A percentile compares a stretch with the other conserved stretches of the same genome.
phyloP scores from a whole-genome alignment of 2,329 filamentous ascomycete species.

The Dactylonectria macrodidyma region DNA sequence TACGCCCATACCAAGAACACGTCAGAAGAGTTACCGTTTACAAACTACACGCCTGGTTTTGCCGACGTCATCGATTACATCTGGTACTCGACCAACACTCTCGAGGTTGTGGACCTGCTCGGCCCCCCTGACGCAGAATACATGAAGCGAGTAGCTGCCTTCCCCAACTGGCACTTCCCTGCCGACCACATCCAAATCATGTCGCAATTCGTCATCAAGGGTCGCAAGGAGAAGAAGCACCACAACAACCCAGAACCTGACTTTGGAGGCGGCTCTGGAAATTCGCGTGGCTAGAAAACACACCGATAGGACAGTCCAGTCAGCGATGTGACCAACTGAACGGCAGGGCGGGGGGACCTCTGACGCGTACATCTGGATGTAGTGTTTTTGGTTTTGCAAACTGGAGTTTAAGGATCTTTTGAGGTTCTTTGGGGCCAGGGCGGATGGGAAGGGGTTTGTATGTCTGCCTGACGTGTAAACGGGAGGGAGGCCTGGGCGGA shows the following conservation, averaged over 20 bases:
- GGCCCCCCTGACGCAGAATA: conserved; percentile 90
- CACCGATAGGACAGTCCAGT: conserved; percentile 26
- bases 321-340: conserved; percentile 15
- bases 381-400: conserved; percentile 57
- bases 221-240: conserved; percentile 84
- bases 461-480: conserved; percentile 45
- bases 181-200: conserved; percentile 93
- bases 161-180: conserved; percentile 95
- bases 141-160: conserved; percentile 88
- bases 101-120: conserved; percentile 87
- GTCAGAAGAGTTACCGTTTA: conserved; percentile 89
- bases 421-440: conserved; percentile 45
- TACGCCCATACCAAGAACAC: conserved; percentile 88
- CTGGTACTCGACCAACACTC: conserved; percentile 93
- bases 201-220: conserved; percentile 91
- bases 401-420: conserved; percentile 55
- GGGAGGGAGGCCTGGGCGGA: conserved; percentile 36
- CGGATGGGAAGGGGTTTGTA: conserved; percentile 24
- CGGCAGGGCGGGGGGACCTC: conserved; percentile 31
- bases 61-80: conserved; percentile 95
- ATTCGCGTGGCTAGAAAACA: conserved; percentile 49
- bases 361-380: conserved; percentile 55
- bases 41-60: conserved; percentile 97
- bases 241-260: conserved; percentile 75
- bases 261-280: conserved; percentile 63